Percentiles rank a stretch among this genome's conserved stretches.
phyloP scores from a whole-genome alignment of 1,139 yeast species.

The Komagataea norvegica region DNA sequence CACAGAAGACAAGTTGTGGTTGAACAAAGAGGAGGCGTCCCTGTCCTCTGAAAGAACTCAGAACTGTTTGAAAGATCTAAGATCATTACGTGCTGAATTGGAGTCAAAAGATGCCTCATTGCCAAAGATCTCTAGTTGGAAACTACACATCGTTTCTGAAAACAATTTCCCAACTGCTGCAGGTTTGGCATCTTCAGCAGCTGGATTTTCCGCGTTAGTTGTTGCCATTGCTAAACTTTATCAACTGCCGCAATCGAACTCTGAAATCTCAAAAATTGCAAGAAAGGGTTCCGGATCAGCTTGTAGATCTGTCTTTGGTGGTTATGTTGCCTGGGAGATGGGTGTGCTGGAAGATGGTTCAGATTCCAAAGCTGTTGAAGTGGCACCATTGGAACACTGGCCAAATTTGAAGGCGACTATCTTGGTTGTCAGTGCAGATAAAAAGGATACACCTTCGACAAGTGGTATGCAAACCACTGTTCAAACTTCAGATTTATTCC shows the following conservation, averaged over 20 bases:
- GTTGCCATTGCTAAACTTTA: slow-evolving; percentile 79
- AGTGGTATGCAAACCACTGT: slow-evolving; percentile 97
- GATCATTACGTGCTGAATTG: slow-evolving; percentile 54
- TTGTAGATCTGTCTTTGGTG: slow-evolving; percentile 94
- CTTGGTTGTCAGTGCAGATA: slow-evolving; percentile 86
- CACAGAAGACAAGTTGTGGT: slow-evolving; percentile 65
- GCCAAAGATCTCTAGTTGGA: slow-evolving; percentile 60
- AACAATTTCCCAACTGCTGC: slow-evolving; percentile 99
- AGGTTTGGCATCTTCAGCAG: slow-evolving; percentile 95
- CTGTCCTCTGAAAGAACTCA: slow-evolving; percentile 66
- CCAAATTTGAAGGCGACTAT: slow-evolving; percentile 88
- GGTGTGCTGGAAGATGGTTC: slow-evolving; percentile 67
- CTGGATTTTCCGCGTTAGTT: slow-evolving; percentile 96
- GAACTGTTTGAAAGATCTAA: slow-evolving; percentile 75
- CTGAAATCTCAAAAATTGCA: slow-evolving; percentile 88
- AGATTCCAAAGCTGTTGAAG: slow-evolving; percentile 89
- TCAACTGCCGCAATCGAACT: slow-evolving; percentile 71
- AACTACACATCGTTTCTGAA: slow-evolving; percentile 80
- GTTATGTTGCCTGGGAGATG: slow-evolving; percentile 99
- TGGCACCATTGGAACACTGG: slow-evolving; percentile 86
- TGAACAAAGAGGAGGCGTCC: slow-evolving; percentile 73
- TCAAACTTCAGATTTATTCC: slow-evolving; percentile 78
- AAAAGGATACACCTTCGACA: slow-evolving; percentile 93
- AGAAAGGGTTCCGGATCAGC: slow-evolving; percentile 99
- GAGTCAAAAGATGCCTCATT: slow-evolving; percentile 46